A percentile compares a stretch with the other conserved stretches of the same genome.
phyloP scores from a whole-genome alignment of 257 asterid genomes.

The Ligustrum vulgare region DNA sequence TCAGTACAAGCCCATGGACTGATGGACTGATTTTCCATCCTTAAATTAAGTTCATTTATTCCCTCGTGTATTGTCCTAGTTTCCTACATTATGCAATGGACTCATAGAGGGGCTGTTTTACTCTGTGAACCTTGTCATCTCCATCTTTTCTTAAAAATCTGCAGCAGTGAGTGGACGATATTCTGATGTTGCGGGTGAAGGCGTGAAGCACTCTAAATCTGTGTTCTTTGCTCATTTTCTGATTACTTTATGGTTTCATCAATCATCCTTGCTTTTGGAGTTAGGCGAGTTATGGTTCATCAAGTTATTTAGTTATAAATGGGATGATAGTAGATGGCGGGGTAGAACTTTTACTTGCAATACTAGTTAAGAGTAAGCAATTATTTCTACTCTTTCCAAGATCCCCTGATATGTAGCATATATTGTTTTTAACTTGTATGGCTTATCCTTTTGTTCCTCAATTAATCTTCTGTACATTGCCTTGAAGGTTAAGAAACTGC shows the following conservation, averaged over 20 bases:
- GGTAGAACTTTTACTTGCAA: neutral
- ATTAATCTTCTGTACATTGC: neutral
- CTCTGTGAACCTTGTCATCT: neutral
- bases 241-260: neutral
- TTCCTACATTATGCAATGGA: neutral
- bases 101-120: neutral
- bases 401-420: neutral
- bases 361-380: neutral
- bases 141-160: neutral
- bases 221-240: neutral
- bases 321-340: neutral
- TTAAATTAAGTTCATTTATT: too few species aligned
- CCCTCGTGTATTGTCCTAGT: neutral
- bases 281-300: neutral
- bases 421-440: neutral
- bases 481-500: conserved; percentile 77
- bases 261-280: neutral
- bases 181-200: neutral
- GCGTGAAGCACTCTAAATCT: neutral
- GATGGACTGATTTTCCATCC: too few species aligned
- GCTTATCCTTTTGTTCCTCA: neutral
- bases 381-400: neutral
- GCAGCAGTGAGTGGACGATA: neutral
- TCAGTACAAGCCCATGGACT: too few species aligned
- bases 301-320: neutral